Evolutionary conservation across 1,284 basidiomycete genomes (phyloP), one percentile per base, ranked within the genome.

Genomic region (Sanguinoderma infundibulare): DNA sequence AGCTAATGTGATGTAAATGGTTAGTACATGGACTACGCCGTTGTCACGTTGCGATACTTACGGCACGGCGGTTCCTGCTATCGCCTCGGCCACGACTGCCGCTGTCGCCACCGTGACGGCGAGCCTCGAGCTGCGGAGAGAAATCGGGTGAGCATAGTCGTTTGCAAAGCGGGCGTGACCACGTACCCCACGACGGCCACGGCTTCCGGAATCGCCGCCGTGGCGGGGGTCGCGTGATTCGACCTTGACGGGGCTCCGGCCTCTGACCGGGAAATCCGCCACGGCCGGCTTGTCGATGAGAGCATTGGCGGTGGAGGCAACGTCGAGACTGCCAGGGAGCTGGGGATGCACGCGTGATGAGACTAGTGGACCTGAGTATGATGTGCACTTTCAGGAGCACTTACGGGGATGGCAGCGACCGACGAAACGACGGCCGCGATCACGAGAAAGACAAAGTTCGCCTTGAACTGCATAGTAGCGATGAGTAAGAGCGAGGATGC

Each of bases 391-490:
- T 24, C 32, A 26, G 7, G 7, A 38, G 52, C 4, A 60, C 72
- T 55, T 64, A 78, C 76, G 7, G 76, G 77, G 28, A 72, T 67
- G 36, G 75, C 76, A 47, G 65, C 54, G 15, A 64, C 67, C 26
- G 70, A 66, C 35, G 74, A 66, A 35, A 77, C 42, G 39, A 77
- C 74, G 6, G 75, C 74, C 12, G 74, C 71, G 39, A 76, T 40
- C 60, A 77, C 70, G 57, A 77, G 74, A 38, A 73, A 55, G 32
- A 74, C 55, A 55, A 76, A 77, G 72, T 72, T 73, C 67, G 73
- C 72, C 66, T 72, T 75, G 72, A 77, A 75, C 50, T 73, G 71
- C 74, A 75, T 76, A 51, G 20, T n/a, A n/a, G n/a, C n/a, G n/a
- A n/a, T 58, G 52, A 15, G 3, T 24, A 9, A 53, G 20, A n/a